Evolutionary conservation across 768 basidiomycete genomes (phyloP), one percentile per base, ranked within the genome.

Genomic region (Dendrothele bispora): DNA sequence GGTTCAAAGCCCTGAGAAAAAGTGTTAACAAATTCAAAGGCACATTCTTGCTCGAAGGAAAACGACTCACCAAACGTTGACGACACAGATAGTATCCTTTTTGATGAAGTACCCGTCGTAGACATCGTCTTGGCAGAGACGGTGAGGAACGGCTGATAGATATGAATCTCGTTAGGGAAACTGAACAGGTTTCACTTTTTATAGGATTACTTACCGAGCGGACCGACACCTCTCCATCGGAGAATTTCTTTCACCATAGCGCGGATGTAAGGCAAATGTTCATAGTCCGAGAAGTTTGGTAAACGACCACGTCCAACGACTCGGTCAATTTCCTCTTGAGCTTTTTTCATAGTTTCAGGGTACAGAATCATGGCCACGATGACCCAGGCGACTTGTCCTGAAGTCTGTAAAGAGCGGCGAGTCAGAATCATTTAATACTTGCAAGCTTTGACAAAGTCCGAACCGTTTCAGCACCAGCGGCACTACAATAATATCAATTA

Each of bases 41-140:
- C 41, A n/a, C n/a, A n/a, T n/a, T n/a, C n/a, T n/a, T n/a, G n/a
- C n/a, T n/a, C n/a, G 15, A 7, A 32, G n/a, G n/a, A n/a, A n/a
- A n/a, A n/a, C n/a, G n/a, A n/a, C n/a, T n/a, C n/a, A n/a, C n/a
- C n/a, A n/a, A 17, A 50, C 49, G 26, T 63, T 61, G 10, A 52
- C 52, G 30, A 63, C 40, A 28, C 57, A 51, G 27, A 61, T 59
- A 6, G 67, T 57, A 4, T 61, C 65, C 37, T 57, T 58, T 4
- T 63, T 61, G 5, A 68, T 58, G 38, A 55, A 52, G 49, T 57
- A 53, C 1, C 65, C 66, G 14, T 62, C 51, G 39, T 67, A 68
- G 44, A 44, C 57, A 29, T 67, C 66, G 38, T 68, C 65, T 46
- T 60, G 36, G 2, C 53, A 63, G 21, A 63, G 58, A 8, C 48